Evolutionary conservation across 1,284 basidiomycete species (phyloP).

Genomic region (Peniophora sp.): DNA sequence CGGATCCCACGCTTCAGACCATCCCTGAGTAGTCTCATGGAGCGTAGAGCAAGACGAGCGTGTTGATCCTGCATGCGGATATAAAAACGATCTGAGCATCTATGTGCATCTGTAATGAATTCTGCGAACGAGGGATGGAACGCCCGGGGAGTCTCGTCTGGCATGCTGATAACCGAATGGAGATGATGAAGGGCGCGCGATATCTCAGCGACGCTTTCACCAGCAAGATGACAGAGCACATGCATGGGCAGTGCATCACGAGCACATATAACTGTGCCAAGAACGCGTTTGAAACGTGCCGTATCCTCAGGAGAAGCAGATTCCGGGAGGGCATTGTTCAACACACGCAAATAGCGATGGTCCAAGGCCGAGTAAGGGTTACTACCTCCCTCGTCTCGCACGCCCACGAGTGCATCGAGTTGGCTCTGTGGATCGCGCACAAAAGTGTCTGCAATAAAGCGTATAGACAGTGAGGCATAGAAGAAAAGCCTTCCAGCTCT

Average conservation of each 20-base stretch:
- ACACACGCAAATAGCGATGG: neutral
- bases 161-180: neutral
- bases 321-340: neutral
- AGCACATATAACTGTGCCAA: neutral
- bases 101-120: neutral
- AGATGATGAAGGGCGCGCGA: neutral
- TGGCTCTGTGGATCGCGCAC: slow-evolving; percentile 1
- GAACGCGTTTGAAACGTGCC: neutral
- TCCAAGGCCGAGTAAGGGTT: neutral
- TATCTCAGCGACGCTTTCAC: neutral
- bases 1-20: no score
- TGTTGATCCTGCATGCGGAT: no score
- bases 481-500: neutral
- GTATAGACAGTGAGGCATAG: neutral
- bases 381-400: neutral
- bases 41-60: no score
- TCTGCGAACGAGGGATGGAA: neutral
- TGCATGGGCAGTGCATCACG: neutral
- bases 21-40: no score
- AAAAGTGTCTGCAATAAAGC: neutral
- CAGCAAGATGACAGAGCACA: neutral
- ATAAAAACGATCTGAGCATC: no score
- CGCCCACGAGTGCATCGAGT: neutral
- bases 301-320: neutral
- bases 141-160: neutral